Conservation (phyloP, 2,329 filamentous ascomycete species). For the Arthrobotrys pseudoclavata region DNA sequence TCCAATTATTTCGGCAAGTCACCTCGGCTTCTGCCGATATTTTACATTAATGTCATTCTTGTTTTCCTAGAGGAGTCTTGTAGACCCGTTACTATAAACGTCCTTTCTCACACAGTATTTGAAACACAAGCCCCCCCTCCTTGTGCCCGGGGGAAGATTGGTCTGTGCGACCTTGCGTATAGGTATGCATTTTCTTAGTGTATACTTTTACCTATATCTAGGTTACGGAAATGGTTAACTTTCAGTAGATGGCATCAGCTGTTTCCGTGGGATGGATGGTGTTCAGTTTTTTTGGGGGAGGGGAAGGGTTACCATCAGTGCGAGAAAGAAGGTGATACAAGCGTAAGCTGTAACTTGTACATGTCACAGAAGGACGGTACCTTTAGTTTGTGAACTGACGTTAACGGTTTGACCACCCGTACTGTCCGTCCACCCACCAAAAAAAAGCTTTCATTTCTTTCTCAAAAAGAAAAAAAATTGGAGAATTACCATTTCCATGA, state of each 20-base stretch:
- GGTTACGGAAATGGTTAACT: background rate
- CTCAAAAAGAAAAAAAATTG: background rate
- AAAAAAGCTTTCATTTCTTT: background rate
- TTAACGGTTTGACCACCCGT: background rate
- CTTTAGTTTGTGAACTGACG: background rate
- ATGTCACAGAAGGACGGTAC: background rate
- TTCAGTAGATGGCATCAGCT: background rate
- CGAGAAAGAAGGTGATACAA: background rate
- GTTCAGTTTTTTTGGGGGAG: background rate
- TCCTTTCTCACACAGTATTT: slow-evolving; percentile 34
- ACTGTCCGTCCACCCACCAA: background rate
- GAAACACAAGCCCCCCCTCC: slow-evolving; percentile 39
- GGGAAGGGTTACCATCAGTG: background rate
- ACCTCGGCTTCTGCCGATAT: slow-evolving; percentile 30
- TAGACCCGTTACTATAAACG: slow-evolving; percentile 12
- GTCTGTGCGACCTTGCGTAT: slow-evolving; percentile 9
- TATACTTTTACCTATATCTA: too few species aligned
- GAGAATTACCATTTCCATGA: slow-evolving; percentile 4
- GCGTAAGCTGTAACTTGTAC: slow-evolving; percentile 29
- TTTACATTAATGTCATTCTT: slow-evolving; percentile 1
- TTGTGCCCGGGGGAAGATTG: slow-evolving; percentile 1
- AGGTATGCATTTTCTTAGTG: background rate
- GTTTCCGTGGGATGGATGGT: slow-evolving; percentile 6
- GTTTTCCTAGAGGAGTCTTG: background rate
- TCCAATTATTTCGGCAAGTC: slow-evolving; percentile 7